Percentiles rank a stretch among this genome's conserved stretches.
Evolutionary conservation across 495 filamentous ascomycete species (phyloP).

Genomic region (Penicillium silybi): DNA sequence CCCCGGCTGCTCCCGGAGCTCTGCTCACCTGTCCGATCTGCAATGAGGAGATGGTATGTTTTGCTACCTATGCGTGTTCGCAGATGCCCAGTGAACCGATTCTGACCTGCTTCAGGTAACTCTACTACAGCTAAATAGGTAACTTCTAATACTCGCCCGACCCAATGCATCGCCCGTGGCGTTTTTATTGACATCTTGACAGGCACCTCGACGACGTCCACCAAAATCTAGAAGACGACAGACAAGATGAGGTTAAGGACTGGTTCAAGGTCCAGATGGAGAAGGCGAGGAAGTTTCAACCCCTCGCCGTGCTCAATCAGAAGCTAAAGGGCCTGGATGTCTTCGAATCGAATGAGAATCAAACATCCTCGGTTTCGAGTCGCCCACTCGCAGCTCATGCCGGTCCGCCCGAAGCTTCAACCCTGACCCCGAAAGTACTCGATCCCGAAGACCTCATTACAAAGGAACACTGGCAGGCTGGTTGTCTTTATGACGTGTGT

Average conservation of each 20-base stretch:
- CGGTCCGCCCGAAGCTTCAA: conserved; percentile 25
- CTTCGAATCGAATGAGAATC: conserved; percentile 88
- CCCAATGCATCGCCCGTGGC: conserved; percentile 4
- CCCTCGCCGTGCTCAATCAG: conserved; percentile 85
- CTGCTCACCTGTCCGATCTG: conserved; percentile 91
- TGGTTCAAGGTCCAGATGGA: conserved; percentile 97
- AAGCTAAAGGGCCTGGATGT: conserved; percentile 96
- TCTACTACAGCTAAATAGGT: conserved; percentile 87
- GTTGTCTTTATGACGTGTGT: conserved; percentile 69
- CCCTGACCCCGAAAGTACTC: conserved; percentile 24
- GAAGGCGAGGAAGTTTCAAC: conserved; percentile 94
- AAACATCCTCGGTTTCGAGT: conserved; percentile 26
- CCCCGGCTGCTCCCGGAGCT: conserved; percentile 52
- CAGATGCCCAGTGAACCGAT: background rate
- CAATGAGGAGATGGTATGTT: conserved; percentile 85
- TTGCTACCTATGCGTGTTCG: background rate
- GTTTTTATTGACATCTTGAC: conserved; percentile 17
- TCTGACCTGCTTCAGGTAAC: conserved; percentile 56
- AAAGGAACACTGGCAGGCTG: conserved; percentile 81
- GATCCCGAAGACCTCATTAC: conserved; percentile 90
- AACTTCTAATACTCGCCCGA: conserved; percentile 12
- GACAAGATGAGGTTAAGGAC: conserved; percentile 95
- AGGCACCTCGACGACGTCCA: conserved; percentile 93
- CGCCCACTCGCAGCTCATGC: conserved; percentile 31
- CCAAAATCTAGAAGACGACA: conserved; percentile 85